These are phyloP conservation scores for Xylariaceae sp. DNA, from an alignment of 2,329 filamentous ascomycete genomes.

Conservation along the genomic window DNA sequence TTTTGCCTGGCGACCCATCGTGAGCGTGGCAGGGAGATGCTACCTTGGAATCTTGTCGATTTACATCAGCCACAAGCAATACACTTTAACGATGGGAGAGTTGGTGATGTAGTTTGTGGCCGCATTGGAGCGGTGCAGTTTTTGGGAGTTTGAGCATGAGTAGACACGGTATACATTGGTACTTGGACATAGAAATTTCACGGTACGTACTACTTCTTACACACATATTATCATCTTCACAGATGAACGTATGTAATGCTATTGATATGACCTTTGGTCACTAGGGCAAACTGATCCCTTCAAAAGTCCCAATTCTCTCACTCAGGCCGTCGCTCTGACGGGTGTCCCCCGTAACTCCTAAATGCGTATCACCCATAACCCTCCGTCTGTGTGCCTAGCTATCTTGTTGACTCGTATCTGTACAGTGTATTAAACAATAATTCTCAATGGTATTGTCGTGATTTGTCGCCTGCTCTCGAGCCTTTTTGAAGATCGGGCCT, in stretches of 20 bases:
- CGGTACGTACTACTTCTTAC: neutral
- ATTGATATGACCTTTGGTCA: neutral
- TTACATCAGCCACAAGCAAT: no score
- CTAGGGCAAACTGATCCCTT: neutral
- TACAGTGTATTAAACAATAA: slow-evolving; percentile 34
- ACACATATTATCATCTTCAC: neutral
- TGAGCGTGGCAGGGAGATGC: neutral
- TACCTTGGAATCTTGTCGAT: neutral
- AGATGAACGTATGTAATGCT: neutral
- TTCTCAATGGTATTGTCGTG: slow-evolving; percentile 34
- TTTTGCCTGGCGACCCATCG: neutral
- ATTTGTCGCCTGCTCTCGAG: slow-evolving; percentile 13
- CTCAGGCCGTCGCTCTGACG: neutral
- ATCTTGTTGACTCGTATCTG: slow-evolving; percentile 22
- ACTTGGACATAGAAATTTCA: neutral
- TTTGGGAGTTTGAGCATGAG: no score
- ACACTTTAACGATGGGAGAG: no score
- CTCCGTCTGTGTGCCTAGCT: slow-evolving; percentile 1
- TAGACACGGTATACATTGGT: no score
- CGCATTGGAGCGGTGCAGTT: no score
- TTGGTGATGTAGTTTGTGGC: no score
- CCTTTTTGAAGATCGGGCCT: slow-evolving; percentile 18
- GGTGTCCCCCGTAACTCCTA: neutral
- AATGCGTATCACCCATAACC: neutral
- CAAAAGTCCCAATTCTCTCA: neutral